Conservation (phyloP, 2,329 filamentous ascomycete genomes). For the Venturia aucupariae region DNA sequence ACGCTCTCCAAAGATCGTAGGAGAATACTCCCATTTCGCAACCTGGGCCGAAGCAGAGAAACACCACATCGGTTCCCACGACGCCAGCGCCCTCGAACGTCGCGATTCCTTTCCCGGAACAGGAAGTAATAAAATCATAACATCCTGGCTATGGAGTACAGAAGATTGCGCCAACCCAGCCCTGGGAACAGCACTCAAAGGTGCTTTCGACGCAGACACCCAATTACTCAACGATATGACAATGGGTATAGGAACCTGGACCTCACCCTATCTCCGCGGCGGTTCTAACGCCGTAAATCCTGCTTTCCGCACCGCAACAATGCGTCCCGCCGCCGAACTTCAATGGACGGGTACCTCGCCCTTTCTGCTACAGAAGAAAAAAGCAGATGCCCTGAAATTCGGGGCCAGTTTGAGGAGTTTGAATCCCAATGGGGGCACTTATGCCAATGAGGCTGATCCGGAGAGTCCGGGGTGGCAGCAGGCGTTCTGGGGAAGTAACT, state of each 20-base stretch:
- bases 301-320: slow-evolving; percentile 17
- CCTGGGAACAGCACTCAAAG: background rate
- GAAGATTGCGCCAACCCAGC: slow-evolving; percentile 3
- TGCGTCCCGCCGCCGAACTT: slow-evolving; percentile 17
- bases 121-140: slow-evolving; percentile 12
- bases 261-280: slow-evolving; percentile 12
- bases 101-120: slow-evolving; percentile 8
- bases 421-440: slow-evolving; percentile 1
- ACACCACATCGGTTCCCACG: slow-evolving; percentile 1
- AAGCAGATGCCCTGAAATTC: slow-evolving; percentile 7
- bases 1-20: background rate
- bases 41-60: background rate
- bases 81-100: background rate
- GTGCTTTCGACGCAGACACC: slow-evolving; percentile 10
- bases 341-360: slow-evolving; percentile 18
- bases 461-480: slow-evolving; percentile 12
- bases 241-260: slow-evolving; percentile 6
- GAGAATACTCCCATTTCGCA: background rate
- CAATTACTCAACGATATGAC: slow-evolving; percentile 12
- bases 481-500: slow-evolving; percentile 15
- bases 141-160: slow-evolving; percentile 13
- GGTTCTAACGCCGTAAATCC: slow-evolving; percentile 18
- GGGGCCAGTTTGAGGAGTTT: slow-evolving; percentile 2
- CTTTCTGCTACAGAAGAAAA: slow-evolving; percentile 1
- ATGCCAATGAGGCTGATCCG: slow-evolving; percentile 13